These are phyloP conservation scores for Neonectria sp. DNA, from an alignment of 2,329 filamentous ascomycete species.

Conservation along the genomic window DNA sequence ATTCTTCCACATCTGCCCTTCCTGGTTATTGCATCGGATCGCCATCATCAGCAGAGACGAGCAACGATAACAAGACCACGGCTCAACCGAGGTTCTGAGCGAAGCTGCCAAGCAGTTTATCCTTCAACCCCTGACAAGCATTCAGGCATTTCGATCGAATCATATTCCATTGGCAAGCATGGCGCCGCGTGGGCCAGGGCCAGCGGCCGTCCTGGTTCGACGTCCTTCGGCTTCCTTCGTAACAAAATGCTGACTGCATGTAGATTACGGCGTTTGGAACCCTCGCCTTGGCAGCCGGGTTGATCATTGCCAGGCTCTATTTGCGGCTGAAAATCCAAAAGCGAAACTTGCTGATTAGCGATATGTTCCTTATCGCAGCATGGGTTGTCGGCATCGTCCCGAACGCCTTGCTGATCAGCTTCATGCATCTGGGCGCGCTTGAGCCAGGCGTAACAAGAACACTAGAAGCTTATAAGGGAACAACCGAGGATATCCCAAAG, in stretches of 20 bases:
- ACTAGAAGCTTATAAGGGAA: slow-evolving; percentile 5
- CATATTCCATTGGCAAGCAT: background rate
- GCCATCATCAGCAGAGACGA: background rate
- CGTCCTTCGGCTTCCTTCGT: too few relatives aligned
- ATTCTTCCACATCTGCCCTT: background rate
- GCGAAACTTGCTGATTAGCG: slow-evolving; percentile 25
- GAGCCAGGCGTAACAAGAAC: slow-evolving; percentile 13
- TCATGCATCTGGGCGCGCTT: slow-evolving; percentile 28
- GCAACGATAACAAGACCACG: background rate
- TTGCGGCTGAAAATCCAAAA: slow-evolving; percentile 34
- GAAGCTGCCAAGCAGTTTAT: background rate
- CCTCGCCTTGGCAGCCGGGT: background rate
- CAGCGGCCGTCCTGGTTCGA: background rate
- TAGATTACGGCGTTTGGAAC: background rate
- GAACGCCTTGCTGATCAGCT: slow-evolving; percentile 16
- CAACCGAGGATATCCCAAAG: background rate
- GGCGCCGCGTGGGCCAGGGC: background rate
- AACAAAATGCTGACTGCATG: background rate
- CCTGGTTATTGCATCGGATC: background rate
- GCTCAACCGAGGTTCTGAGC: background rate
- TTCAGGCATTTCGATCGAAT: too few relatives aligned
- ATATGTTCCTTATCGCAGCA: slow-evolving; percentile 12
- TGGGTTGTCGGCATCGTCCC: slow-evolving; percentile 18
- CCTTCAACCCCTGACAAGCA: accelerated
- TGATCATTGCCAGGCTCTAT: slow-evolving; percentile 33